phyloP scores from a whole-genome alignment of 441 rosid genomes.

The Adansonia gregorii region DNA sequence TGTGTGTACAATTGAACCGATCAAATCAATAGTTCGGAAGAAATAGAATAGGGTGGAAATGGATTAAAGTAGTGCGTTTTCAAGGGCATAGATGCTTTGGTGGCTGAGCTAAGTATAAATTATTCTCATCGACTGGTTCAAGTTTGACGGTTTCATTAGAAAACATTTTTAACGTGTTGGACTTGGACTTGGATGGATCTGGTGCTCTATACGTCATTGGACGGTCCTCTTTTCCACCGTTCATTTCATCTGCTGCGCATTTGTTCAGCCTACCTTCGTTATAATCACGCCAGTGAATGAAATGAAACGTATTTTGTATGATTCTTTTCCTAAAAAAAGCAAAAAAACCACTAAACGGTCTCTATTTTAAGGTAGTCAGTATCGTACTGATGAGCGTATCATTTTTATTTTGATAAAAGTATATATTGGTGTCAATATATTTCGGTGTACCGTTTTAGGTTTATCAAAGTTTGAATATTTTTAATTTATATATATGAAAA shows the following conservation, averaged over 20 bases:
- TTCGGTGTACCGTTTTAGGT: too few relatives aligned
- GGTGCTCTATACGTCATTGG: conserved; percentile 23
- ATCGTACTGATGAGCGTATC: too few relatives aligned
- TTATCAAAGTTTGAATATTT: too few relatives aligned
- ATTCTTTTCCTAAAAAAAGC: too few relatives aligned
- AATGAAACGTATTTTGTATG: neutral
- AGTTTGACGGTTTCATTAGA: neutral
- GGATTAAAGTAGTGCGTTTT: neutral
- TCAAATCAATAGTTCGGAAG: neutral
- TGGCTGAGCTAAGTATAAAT: neutral
- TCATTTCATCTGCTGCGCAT: neutral
- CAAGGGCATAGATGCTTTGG: conserved; percentile 21
- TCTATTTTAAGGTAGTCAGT: too few relatives aligned
- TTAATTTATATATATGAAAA: too few relatives aligned
- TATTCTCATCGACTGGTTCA: conserved; percentile 6
- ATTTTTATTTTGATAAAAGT: too few relatives aligned
- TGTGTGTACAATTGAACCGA: neutral
- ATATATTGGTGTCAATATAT: too few relatives aligned
- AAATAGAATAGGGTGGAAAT: neutral
- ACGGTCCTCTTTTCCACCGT: neutral
- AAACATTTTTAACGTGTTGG: conserved; percentile 11
- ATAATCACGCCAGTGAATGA: too few relatives aligned
- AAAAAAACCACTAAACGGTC: too few relatives aligned
- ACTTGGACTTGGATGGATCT: conserved; percentile 7
- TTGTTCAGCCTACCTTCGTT: neutral